Base-by-base conservation (phyloP, 768 basidiomycete genomes). In the Erythrobasidium yunnanense region DNA sequence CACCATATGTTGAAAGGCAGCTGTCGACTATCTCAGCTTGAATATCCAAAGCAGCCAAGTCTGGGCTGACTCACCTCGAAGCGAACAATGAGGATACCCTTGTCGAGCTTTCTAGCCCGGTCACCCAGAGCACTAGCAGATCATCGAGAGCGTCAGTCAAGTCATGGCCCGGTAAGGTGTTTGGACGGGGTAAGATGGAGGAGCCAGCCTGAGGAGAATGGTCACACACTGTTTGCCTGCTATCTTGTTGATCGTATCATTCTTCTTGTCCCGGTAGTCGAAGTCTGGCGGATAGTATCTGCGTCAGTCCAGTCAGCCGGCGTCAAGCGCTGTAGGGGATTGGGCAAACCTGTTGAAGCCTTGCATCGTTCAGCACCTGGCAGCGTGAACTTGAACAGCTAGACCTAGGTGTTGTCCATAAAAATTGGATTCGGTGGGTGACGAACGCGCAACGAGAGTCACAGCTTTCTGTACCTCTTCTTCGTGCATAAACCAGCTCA, bases 11-110 rank as follows among this genome's bases (percentile, higher is more conserved):
- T 95, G 79, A 90, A 96, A 0, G 92, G 92, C 15, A 97, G 49
- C 49, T 51, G 49, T 25, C 8, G n/a, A 11, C n/a, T n/a, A n/a
- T 42, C 11, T 42, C 38, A 11, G 38, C 11, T 11, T 42, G 11
- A 42, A 23, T 13, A 8, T 51, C 49, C 38, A 42, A 42, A n/a
- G 38, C 38, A n/a, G 38, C 11, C 38, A n/a, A 42, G 38, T 25
- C 23, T 51, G 11, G 17, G 49, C 17, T 51, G 8, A 13, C 49
- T 51, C 11, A 51, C 77, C 75, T 97, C 95, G 73, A 97, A 99
- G 23, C 93, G 87, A 22, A 86, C 87, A 62, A 99, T 91, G 49
- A 99, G 81, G 70, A 97, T 91, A 0, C 95, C 95, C 76, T 96
- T 85, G 77, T 95, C 92, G 35, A 97, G 78, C 78, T 97, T 96